Percentiles rank a stretch among this genome's conserved stretches.
Evolutionary conservation across 2,329 filamentous ascomycete species (phyloP).

Genomic region (Eutypa lata): DNA sequence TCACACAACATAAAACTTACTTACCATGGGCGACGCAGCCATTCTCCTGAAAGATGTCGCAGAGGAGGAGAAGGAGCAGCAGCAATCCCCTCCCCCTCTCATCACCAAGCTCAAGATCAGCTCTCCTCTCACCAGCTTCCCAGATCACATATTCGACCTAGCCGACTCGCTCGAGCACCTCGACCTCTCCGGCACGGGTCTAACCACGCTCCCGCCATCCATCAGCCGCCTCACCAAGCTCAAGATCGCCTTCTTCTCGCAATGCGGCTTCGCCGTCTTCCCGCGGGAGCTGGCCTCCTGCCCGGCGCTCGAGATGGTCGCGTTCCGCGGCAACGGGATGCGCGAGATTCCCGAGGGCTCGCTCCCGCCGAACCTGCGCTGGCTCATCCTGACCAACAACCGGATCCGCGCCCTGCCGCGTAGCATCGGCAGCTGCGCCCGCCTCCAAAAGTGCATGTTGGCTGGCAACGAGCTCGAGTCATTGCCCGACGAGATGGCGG

Average conservation of each 20-base stretch:
- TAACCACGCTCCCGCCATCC: constrained; percentile 37
- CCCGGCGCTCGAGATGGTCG: constrained; percentile 45
- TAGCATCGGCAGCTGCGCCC: too few relatives aligned
- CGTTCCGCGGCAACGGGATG: constrained; percentile 46
- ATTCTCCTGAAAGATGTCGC: too few relatives aligned
- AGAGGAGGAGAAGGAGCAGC: too few relatives aligned
- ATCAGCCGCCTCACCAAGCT: constrained; percentile 40
- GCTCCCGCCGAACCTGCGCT: constrained; percentile 41
- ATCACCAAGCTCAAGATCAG: constrained; percentile 34
- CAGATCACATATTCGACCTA: constrained; percentile 37
- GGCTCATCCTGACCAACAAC: too few relatives aligned
- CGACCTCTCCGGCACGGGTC: constrained; percentile 44
- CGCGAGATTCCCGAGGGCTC: constrained; percentile 35
- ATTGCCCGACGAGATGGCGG: too few relatives aligned
- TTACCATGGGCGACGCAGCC: too few relatives aligned
- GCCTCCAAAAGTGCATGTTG: too few relatives aligned
- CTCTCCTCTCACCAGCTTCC: constrained; percentile 33
- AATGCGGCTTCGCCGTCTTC: constrained; percentile 41
- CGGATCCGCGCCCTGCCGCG: too few relatives aligned
- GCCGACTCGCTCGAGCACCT: constrained; percentile 41
- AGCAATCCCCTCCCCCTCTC: constrained; percentile 2
- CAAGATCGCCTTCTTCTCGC: constrained; percentile 44
- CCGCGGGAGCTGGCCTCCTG: constrained; percentile 40
- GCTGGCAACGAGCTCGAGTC: too few relatives aligned
- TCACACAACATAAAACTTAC: too few relatives aligned